Conservation (phyloP, 179 eudicot genomes). For the Gypsophila paniculata region DNA sequence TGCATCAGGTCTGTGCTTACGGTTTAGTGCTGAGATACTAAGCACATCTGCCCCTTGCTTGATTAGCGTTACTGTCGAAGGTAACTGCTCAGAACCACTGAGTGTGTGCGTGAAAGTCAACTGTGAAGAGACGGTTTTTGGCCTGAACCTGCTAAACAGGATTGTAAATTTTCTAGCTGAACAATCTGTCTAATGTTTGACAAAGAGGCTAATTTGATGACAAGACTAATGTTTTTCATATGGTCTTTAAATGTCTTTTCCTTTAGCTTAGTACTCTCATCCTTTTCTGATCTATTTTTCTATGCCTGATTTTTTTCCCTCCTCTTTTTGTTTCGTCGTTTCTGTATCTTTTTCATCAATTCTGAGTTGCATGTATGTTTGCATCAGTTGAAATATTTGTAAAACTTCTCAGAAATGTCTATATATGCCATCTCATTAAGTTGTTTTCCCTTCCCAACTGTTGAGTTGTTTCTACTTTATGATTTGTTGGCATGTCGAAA, state of each 20-base stretch:
- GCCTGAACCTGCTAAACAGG: conserved; percentile 77
- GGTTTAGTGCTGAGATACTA: conserved; percentile 80
- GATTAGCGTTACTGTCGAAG: conserved; percentile 68
- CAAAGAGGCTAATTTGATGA: neutral
- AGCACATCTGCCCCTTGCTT: conserved; percentile 78
- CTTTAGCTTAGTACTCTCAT: conserved; percentile 1
- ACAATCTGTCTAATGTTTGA: conserved; percentile 24
- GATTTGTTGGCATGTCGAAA: neutral
- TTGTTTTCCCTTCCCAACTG: neutral
- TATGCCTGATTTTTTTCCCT: neutral
- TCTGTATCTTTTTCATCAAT: neutral
- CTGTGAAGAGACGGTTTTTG: conserved; percentile 98
- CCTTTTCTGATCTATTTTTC: neutral
- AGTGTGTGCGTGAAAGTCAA: conserved; percentile 71
- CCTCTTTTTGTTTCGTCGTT: neutral
- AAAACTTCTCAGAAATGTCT: conserved; percentile 11
- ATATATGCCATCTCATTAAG: neutral
- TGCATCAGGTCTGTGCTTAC: conserved; percentile 70
- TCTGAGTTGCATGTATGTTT: neutral
- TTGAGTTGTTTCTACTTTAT: neutral
- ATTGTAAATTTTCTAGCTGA: conserved; percentile 72
- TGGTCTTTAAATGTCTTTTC: conserved; percentile 10
- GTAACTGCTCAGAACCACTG: conserved; percentile 75
- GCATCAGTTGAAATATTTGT: conserved; percentile 5
- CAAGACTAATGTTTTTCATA: neutral